phyloP scores from a whole-genome alignment of 2,329 filamentous ascomycete species.

The Scedosporium boydii region DNA sequence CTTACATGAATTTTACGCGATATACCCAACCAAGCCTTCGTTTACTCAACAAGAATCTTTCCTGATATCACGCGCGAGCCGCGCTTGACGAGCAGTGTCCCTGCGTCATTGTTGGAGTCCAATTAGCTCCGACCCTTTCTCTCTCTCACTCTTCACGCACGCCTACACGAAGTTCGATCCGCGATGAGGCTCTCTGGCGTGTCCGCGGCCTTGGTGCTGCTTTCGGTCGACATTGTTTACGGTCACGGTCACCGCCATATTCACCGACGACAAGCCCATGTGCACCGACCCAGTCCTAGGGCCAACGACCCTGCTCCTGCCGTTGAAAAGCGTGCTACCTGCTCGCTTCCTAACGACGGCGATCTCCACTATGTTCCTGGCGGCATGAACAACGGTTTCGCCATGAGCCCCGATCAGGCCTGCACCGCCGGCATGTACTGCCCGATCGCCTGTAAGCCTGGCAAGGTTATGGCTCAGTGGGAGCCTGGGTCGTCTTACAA shows the following conservation, averaged over 20 bases:
- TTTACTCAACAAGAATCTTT: not conserved
- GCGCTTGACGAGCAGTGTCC: not conserved
- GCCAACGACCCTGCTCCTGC: conserved; percentile 11
- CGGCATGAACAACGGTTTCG: conserved; percentile 62
- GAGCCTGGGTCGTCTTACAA: conserved; percentile 59
- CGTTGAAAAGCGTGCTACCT: conserved; percentile 46
- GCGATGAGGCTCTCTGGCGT: conserved; percentile 38
- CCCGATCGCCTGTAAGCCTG: conserved; percentile 66
- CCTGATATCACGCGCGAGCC: not conserved
- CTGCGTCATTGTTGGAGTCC: not conserved
- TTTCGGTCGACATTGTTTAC: conserved; percentile 21
- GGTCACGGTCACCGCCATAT: conserved; percentile 24
- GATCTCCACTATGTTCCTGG: conserved; percentile 58
- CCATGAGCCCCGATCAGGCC: conserved; percentile 64
- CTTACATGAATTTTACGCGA: not conserved
- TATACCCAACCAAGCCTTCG: not conserved
- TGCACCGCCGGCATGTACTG: conserved; percentile 62
- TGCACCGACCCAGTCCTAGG: conserved; percentile 18
- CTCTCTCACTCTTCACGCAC: not conserved
- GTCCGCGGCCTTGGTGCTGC: conserved; percentile 37
- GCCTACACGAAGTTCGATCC: conserved; percentile 4
- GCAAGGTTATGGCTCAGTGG: conserved; percentile 73
- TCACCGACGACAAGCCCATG: conserved; percentile 27
- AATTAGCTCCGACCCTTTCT: not conserved
- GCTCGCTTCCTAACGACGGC: conserved; percentile 56